Conservation (phyloP, 768 basidiomycete genomes). For the Tulasnella sp. region DNA sequence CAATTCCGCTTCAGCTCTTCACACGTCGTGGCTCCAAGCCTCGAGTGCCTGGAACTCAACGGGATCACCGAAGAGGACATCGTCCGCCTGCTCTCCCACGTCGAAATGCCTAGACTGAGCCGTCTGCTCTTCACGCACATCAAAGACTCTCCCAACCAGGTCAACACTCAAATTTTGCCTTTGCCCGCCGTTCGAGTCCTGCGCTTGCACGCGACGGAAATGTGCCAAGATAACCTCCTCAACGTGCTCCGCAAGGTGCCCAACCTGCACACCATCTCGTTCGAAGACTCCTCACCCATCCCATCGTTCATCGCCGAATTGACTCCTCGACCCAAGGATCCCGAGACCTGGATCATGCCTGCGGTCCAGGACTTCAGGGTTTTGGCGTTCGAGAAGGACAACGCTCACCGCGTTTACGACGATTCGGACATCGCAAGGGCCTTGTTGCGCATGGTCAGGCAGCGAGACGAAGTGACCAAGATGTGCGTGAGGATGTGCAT, state of each 20-base stretch:
- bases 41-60: slow-evolving; percentile 25
- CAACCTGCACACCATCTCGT: slow-evolving; percentile 25
- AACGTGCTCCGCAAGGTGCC: slow-evolving; percentile 22
- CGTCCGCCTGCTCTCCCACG: slow-evolving; percentile 21
- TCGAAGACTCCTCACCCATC: slow-evolving; percentile 28
- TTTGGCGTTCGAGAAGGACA: slow-evolving; percentile 28
- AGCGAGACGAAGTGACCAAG: neutral
- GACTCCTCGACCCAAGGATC: neutral
- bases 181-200: slow-evolving; percentile 14
- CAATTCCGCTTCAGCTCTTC: slow-evolving; percentile 11
- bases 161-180: slow-evolving; percentile 18
- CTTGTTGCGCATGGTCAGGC: slow-evolving; percentile 5
- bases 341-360: slow-evolving; percentile 14
- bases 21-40: neutral
- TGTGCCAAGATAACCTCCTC: slow-evolving; percentile 28
- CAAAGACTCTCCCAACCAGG: slow-evolving; percentile 26
- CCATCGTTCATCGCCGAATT: slow-evolving; percentile 26
- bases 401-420: slow-evolving; percentile 26
- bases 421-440: slow-evolving; percentile 22
- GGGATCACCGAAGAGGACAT: slow-evolving; percentile 26
- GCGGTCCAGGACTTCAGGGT: slow-evolving; percentile 5
- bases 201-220: slow-evolving; percentile 27
- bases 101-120: slow-evolving; percentile 20
- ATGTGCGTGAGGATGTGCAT: slow-evolving; percentile 27
- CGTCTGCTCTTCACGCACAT: slow-evolving; percentile 27